Conservation (phyloP, 2,329 filamentous ascomycete genomes). For the Thielaviopsis populi region DNA sequence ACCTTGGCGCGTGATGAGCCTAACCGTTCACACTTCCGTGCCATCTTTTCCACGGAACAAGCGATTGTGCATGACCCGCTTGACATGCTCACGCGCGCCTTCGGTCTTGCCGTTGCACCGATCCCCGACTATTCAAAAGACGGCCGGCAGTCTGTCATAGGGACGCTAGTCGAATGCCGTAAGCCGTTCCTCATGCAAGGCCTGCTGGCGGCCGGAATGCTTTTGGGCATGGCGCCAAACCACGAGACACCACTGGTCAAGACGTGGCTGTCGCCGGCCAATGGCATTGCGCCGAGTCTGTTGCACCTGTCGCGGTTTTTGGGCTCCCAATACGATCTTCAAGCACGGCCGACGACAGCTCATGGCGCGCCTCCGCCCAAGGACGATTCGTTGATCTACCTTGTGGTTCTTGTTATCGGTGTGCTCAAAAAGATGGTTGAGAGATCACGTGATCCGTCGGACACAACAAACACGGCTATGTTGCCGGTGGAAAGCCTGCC, state of each 20-base stretch:
- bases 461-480: slow-evolving; percentile 28
- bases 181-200: slow-evolving; percentile 89
- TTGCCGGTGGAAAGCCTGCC: slow-evolving; percentile 50
- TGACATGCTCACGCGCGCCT: slow-evolving; percentile 73
- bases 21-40: slow-evolving; percentile 70
- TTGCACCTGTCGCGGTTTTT: slow-evolving; percentile 61
- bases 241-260: slow-evolving; percentile 59
- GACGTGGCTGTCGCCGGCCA: slow-evolving; percentile 68
- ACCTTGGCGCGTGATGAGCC: slow-evolving; percentile 85
- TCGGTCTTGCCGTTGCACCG: slow-evolving; percentile 72
- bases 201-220: slow-evolving; percentile 74
- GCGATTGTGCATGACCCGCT: slow-evolving; percentile 43
- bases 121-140: slow-evolving; percentile 52
- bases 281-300: slow-evolving; percentile 70
- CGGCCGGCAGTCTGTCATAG: slow-evolving; percentile 42
- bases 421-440: slow-evolving; percentile 54
- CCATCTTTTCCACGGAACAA: slow-evolving; percentile 63
- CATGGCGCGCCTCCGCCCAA: slow-evolving; percentile 26
- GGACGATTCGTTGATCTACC: slow-evolving; percentile 42
- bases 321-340: slow-evolving; percentile 44
- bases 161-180: slow-evolving; percentile 61
- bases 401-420: slow-evolving; percentile 52
- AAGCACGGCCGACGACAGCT: slow-evolving; percentile 25
- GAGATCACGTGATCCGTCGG: slow-evolving; percentile 46
- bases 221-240: slow-evolving; percentile 57